Evolutionary conservation across 2,329 filamentous ascomycete genomes (phyloP).

Genomic region (Exophiala dermatitidis): DNA sequence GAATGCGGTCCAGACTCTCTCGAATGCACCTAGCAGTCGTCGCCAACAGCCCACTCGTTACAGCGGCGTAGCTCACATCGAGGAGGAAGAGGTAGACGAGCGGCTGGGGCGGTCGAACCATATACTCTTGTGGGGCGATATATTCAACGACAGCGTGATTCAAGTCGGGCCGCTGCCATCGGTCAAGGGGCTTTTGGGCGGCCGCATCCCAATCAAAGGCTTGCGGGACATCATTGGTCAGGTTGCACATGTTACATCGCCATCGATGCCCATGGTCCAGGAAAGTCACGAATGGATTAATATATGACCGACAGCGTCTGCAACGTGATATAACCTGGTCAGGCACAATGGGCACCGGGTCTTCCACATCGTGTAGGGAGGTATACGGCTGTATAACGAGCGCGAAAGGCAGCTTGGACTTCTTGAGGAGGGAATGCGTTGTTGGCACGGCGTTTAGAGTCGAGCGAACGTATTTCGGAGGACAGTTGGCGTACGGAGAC

Average conservation of each 20-base stretch:
- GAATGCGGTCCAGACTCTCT: conserved; percentile 92
- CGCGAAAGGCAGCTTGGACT: conserved; percentile 90
- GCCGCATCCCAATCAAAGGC: conserved; percentile 97
- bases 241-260: conserved; percentile 99
- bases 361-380: conserved; percentile 85
- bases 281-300: conserved; percentile 95
- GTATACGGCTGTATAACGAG: conserved; percentile 95
- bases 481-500: conserved; percentile 84
- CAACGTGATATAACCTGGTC: conserved; percentile 97
- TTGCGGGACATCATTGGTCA: conserved; percentile 98
- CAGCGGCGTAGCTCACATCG: conserved; percentile 84
- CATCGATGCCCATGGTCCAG: conserved; percentile 94
- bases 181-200: conserved; percentile 80
- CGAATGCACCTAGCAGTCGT: conserved; percentile 89
- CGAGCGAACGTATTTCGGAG: conserved; percentile 88
- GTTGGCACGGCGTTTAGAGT: conserved; percentile 91
- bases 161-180: conserved; percentile 85
- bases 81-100: conserved; percentile 93
- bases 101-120: conserved; percentile 94
- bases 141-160: conserved; percentile 98
- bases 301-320: conserved; percentile 90
- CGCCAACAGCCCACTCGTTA: conserved; percentile 83
- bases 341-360: conserved; percentile 81
- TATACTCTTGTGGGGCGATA: conserved; percentile 96
- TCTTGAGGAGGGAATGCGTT: conserved; percentile 87